These are phyloP conservation scores for Trypanosoma congolense DNA, from an alignment of 208 protist species.

Conservation along the genomic window DNA sequence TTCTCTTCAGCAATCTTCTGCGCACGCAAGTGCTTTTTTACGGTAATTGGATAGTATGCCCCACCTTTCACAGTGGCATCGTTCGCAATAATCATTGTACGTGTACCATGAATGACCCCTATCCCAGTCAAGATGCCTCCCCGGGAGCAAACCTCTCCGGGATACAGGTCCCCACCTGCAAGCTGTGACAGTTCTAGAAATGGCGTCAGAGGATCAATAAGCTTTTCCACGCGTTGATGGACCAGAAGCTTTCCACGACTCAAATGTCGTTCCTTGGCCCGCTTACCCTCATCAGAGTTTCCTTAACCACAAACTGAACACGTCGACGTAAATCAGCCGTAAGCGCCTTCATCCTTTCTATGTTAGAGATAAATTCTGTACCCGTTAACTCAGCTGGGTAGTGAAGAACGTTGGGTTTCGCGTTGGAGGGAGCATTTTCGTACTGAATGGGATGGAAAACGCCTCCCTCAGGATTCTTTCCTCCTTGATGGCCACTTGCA, in stretches of 20 bases:
- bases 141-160: constrained; percentile 68
- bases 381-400: constrained; percentile 35
- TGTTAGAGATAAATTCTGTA: constrained; percentile 41
- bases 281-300: constrained; percentile 20
- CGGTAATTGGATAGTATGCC: constrained; percentile 97
- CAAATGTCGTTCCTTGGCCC: constrained; percentile 28
- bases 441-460: constrained; percentile 41
- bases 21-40: constrained; percentile 96
- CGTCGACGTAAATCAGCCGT: constrained; percentile 33
- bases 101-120: constrained; percentile 64
- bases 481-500: constrained; percentile 5
- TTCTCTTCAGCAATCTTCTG: constrained; percentile 95
- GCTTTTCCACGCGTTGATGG: constrained; percentile 86
- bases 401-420: constrained; percentile 36
- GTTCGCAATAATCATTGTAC: constrained; percentile 96
- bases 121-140: constrained; percentile 95
- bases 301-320: constrained; percentile 32
- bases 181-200: constrained; percentile 96
- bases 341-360: constrained; percentile 44
- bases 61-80: constrained; percentile 97
- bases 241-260: constrained; percentile 85
- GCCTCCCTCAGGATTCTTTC: constrained; percentile 21
- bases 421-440: constrained; percentile 23
- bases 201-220: constrained; percentile 88
- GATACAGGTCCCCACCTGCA: constrained; percentile 92